These are phyloP conservation scores for Penicillium riverlandense DNA, from an alignment of 495 filamentous ascomycete genomes.

Conservation along the genomic window DNA sequence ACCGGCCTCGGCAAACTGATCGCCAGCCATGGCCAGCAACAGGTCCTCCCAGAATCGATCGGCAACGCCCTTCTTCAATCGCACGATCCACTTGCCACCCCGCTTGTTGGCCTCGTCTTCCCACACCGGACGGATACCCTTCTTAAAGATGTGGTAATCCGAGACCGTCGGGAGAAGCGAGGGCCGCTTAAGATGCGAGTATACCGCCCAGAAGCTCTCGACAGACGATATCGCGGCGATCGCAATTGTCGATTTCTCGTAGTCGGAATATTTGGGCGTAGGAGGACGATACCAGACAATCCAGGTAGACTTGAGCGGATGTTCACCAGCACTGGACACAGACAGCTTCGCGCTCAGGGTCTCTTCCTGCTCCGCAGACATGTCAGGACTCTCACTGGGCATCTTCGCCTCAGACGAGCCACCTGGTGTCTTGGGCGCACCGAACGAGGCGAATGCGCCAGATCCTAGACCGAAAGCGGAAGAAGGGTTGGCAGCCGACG, in stretches of 20 bases:
- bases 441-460: slow-evolving; percentile 95
- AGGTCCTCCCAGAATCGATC: slow-evolving; percentile 98
- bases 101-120: slow-evolving; percentile 95
- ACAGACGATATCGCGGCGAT: slow-evolving; percentile 74
- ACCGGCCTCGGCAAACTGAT: slow-evolving; percentile 88
- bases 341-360: slow-evolving; percentile 41
- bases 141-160: slow-evolving; percentile 97
- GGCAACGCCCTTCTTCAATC: slow-evolving; percentile 91
- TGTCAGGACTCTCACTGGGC: slow-evolving; percentile 60
- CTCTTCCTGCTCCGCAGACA: slow-evolving; percentile 47
- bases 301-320: slow-evolving; percentile 80
- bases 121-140: slow-evolving; percentile 95
- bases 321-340: slow-evolving; percentile 37
- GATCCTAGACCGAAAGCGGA: slow-evolving; percentile 90
- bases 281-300: slow-evolving; percentile 95
- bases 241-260: slow-evolving; percentile 90
- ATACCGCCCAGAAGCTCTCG: slow-evolving; percentile 91
- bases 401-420: slow-evolving; percentile 69
- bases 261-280: slow-evolving; percentile 94
- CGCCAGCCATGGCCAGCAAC: slow-evolving; percentile 81
- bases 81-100: slow-evolving; percentile 94
- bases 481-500: slow-evolving; percentile 80
- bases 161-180: slow-evolving; percentile 84
- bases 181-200: slow-evolving; percentile 83
- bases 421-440: slow-evolving; percentile 82